A percentile compares a stretch with the other conserved stretches of the same genome.
Evolutionary conservation across 2,329 filamentous ascomycete species (phyloP).

Genomic region (Chrysoporthe austroafricana): DNA sequence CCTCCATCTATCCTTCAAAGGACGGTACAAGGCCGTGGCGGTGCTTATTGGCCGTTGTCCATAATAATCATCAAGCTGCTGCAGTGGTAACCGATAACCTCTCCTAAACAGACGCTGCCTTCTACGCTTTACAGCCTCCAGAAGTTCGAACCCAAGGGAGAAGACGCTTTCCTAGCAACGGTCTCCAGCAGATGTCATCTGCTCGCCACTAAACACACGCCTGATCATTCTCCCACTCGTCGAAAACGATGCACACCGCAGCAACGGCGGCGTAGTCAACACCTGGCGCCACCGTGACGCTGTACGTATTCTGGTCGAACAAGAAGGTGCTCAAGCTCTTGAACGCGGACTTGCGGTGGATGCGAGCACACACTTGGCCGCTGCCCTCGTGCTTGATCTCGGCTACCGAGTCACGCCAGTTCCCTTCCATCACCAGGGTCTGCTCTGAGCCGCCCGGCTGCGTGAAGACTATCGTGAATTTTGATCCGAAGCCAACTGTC

Average conservation of each 20-base stretch:
- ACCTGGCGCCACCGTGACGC: slow-evolving; percentile 63
- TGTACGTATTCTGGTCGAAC: slow-evolving; percentile 67
- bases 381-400: slow-evolving; percentile 59
- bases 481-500: slow-evolving; percentile 53
- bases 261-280: slow-evolving; percentile 69
- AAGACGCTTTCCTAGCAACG: background rate
- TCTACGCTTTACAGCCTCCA: too few species aligned
- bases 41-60: too few species aligned
- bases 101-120: too few species aligned
- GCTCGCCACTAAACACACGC: background rate
- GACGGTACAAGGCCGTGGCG: too few species aligned
- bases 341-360: slow-evolving; percentile 59
- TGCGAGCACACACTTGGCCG: slow-evolving; percentile 57
- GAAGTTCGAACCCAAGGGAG: background rate
- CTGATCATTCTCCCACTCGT: slow-evolving; percentile 64
- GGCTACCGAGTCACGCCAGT: slow-evolving; percentile 61
- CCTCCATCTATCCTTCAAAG: too few species aligned
- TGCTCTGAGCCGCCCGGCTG: slow-evolving; percentile 58
- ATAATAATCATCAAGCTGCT: too few species aligned
- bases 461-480: slow-evolving; percentile 52
- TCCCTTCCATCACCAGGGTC: slow-evolving; percentile 61
- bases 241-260: slow-evolving; percentile 69
- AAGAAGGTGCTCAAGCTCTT: slow-evolving; percentile 59
- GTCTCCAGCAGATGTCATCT: background rate
- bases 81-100: too few species aligned